Evolutionary conservation across 768 basidiomycete genomes (phyloP).

Genomic region (Phlebiopsis flavidoalba): DNA sequence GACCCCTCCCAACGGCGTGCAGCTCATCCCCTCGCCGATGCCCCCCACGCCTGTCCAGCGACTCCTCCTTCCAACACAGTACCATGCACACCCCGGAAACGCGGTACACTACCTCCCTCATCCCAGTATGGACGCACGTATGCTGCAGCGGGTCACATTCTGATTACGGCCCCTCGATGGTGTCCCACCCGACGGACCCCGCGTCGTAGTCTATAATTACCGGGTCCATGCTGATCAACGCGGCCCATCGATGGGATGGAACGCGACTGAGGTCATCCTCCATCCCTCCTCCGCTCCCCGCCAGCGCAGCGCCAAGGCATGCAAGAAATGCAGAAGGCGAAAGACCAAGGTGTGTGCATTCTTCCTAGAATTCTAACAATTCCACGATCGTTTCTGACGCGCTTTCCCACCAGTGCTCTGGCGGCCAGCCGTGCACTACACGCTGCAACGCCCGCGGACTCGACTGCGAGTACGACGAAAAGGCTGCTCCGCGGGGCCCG

Average conservation of each 20-base stretch:
- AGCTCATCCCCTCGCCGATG: background rate
- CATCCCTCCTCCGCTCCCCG: conserved; percentile 5
- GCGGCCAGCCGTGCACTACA: conserved; percentile 46
- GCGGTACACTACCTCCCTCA: conserved; percentile 3
- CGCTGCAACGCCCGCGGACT: conserved; percentile 47
- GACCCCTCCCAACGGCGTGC: background rate
- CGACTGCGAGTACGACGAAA: conserved; percentile 42
- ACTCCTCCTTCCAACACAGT: conserved; percentile 1
- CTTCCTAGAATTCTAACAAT: background rate
- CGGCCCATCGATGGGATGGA: conserved; percentile 6
- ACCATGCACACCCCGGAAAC: background rate
- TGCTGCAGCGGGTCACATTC: conserved; percentile 6
- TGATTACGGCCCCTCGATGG: background rate
- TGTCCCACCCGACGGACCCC: background rate
- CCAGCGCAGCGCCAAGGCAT: conserved; percentile 41
- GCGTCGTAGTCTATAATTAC: conserved; percentile 7
- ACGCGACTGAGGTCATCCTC: background rate
- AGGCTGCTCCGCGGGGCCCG: background rate
- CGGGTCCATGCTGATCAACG: conserved; percentile 1
- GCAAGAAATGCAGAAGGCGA: conserved; percentile 51
- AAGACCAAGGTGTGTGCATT: conserved; percentile 49
- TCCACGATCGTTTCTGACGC: background rate
- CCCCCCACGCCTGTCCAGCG: background rate
- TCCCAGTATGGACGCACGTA: conserved; percentile 1
- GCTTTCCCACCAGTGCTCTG: conserved; percentile 42